Evolutionary conservation across 257 asterid species (phyloP).

Genomic region (Thymus quinquecostatus): DNA sequence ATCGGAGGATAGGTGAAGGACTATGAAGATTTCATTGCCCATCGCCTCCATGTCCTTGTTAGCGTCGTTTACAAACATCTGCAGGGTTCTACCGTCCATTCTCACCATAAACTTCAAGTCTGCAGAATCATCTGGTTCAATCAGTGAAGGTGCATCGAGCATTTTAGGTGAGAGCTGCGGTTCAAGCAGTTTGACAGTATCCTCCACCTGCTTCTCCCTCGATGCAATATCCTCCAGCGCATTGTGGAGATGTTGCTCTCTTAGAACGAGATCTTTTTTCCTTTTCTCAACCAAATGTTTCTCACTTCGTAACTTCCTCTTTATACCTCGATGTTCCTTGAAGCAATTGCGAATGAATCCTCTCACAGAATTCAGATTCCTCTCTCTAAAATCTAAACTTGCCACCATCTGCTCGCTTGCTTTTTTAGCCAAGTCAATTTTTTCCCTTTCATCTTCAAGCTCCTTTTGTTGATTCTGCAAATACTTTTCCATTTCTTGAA

Average conservation of each 20-base stretch:
- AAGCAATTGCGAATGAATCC: constrained; percentile 33
- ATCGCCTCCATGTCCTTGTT: constrained; percentile 42
- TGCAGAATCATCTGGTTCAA: constrained; percentile 34
- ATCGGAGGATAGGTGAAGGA: constrained; percentile 50
- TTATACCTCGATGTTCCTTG: constrained; percentile 35
- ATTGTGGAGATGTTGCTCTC: constrained; percentile 37
- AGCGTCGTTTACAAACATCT: constrained; percentile 46
- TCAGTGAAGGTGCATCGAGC: constrained; percentile 24
- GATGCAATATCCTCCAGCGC: constrained; percentile 32
- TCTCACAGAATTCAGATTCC: constrained; percentile 37
- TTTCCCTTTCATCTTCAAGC: constrained; percentile 39
- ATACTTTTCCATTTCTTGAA: constrained; percentile 25
- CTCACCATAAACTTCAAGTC: constrained; percentile 38
- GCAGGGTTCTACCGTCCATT: constrained; percentile 57
- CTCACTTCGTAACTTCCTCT: constrained; percentile 35
- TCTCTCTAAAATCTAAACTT: constrained; percentile 44
- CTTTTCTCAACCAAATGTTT: constrained; percentile 41
- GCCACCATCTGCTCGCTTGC: constrained; percentile 23
- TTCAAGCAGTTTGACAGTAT: constrained; percentile 27
- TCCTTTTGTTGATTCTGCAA: constrained; percentile 27
- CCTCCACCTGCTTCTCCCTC: constrained; percentile 29
- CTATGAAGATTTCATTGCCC: constrained; percentile 43
- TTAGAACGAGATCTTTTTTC: constrained; percentile 32
- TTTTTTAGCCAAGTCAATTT: constrained; percentile 30
- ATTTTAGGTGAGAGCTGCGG: constrained; percentile 20